Percentiles rank a stretch among this genome's conserved stretches.
phyloP scores from a whole-genome alignment of 140 eudicot genomes.

The Flaveria floridana region DNA sequence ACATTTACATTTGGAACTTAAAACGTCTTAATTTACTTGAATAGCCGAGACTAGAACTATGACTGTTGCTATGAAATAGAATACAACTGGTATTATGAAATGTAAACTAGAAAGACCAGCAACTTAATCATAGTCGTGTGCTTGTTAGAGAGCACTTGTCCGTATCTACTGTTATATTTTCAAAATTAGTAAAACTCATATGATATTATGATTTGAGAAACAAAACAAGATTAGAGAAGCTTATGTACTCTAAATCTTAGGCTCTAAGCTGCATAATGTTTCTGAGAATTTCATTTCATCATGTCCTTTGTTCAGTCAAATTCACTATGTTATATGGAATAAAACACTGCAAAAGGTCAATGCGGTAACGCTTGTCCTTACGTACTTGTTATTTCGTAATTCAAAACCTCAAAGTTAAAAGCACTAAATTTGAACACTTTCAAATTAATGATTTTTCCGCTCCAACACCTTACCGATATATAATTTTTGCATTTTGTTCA shows the following conservation, averaged over 20 bases:
- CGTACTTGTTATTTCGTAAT: not conserved
- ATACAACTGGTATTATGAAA: not conserved
- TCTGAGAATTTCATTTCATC: conserved; percentile 5
- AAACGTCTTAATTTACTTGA: conserved; percentile 13
- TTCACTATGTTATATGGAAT: not conserved
- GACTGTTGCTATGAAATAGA: not conserved
- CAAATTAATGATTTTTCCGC: not conserved
- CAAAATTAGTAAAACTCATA: not conserved
- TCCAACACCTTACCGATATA: conserved; percentile 1
- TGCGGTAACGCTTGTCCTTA: not conserved
- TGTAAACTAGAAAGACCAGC: not conserved
- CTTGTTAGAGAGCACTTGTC: not conserved
- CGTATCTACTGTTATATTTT: not conserved
- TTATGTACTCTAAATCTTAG: not conserved
- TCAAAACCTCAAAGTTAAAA: not conserved
- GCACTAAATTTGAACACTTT: not conserved
- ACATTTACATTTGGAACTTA: conserved; percentile 9
- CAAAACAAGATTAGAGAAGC: not conserved
- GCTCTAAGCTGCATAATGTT: not conserved
- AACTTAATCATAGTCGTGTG: not conserved
- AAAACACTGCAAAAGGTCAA: conserved; percentile 5
- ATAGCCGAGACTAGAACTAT: not conserved
- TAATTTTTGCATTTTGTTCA: not conserved
- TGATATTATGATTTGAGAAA: not conserved
- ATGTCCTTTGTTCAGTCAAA: not conserved